Percentiles rank a stretch among this genome's conserved stretches.
These are phyloP conservation scores for Lantana camara DNA, from an alignment of 257 asterid genomes.

Conservation along the genomic window DNA sequence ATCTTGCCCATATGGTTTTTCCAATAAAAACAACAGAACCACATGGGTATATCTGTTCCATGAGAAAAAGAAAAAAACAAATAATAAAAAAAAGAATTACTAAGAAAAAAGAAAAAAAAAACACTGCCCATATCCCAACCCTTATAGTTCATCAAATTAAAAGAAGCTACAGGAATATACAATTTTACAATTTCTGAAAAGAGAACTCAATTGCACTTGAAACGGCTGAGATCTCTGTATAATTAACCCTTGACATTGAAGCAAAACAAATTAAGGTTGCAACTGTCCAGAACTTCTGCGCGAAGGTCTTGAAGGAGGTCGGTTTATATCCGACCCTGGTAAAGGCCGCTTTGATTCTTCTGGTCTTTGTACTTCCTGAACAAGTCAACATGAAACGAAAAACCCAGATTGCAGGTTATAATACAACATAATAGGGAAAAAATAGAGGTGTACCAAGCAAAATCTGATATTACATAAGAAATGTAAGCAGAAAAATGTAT, in stretches of 20 bases:
- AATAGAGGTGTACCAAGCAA: neutral
- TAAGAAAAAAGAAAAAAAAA: constrained; percentile 44
- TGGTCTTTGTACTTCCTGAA: constrained; percentile 69
- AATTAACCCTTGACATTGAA: constrained; percentile 29
- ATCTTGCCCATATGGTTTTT: constrained; percentile 54
- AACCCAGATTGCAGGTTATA: constrained; percentile 9
- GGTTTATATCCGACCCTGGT: constrained; percentile 52
- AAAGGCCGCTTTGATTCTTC: constrained; percentile 63
- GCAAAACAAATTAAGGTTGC: constrained; percentile 42
- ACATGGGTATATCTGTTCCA: constrained; percentile 42
- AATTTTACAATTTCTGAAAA: constrained; percentile 61
- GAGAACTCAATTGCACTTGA: constrained; percentile 28
- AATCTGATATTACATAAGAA: neutral
- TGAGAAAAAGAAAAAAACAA: neutral
- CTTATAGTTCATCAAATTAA: constrained; percentile 36
- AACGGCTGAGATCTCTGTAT: constrained; percentile 35
- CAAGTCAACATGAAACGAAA: constrained; percentile 9
- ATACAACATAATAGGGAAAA: neutral
- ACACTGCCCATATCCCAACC: constrained; percentile 42
- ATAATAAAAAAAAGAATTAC: constrained; percentile 44
- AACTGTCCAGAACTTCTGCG: constrained; percentile 70
- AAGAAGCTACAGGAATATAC: constrained; percentile 67
- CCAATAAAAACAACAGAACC: constrained; percentile 69
- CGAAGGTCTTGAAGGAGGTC: constrained; percentile 69
- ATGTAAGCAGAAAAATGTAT: neutral